These are phyloP conservation scores for Tolypocladium guangdongense DNA, from an alignment of 2,329 filamentous ascomycete species.

Conservation along the genomic window DNA sequence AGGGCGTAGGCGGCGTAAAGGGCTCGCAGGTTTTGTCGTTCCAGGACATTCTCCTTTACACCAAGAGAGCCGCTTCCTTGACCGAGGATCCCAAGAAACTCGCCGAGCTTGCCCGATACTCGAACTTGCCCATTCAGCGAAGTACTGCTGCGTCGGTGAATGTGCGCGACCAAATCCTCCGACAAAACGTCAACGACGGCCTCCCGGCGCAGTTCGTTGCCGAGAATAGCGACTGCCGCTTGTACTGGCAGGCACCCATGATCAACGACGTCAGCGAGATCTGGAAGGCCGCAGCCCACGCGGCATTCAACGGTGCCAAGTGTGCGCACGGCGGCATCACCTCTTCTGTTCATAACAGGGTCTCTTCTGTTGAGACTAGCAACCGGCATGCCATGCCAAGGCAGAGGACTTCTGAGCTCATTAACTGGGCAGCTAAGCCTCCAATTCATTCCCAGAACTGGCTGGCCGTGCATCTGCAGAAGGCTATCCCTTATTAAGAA, in stretches of 20 bases:
- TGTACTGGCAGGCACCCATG: conserved; percentile 41
- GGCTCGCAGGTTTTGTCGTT: conserved; percentile 30
- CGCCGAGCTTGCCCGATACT: conserved; percentile 20
- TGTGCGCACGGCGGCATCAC: conserved; percentile 26
- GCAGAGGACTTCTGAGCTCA: not conserved
- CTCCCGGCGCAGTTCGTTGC: conserved; percentile 36
- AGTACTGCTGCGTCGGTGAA: conserved; percentile 23
- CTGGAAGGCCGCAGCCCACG: conserved; percentile 33
- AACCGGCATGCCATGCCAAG: not conserved
- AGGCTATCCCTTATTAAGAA: not conserved
- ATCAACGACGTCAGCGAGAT: conserved; percentile 31
- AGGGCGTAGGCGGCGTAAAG: conserved; percentile 43
- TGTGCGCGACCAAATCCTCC: conserved; percentile 27
- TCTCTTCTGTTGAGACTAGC: not conserved
- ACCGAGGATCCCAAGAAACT: conserved; percentile 14
- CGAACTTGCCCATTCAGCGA: conserved; percentile 19
- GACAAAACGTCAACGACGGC: conserved; percentile 24
- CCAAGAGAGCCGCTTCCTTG: conserved; percentile 9
- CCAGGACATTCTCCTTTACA: conserved; percentile 15
- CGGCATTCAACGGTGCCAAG: conserved; percentile 28
- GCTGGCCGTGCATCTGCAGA: conserved; percentile 3
- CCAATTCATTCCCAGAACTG: not conserved
- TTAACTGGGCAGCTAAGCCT: not conserved
- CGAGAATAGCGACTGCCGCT: conserved; percentile 36
- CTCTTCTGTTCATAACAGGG: not conserved